These are phyloP conservation scores for Porodaedalea pini DNA, from an alignment of 1,284 basidiomycete species.

Conservation along the genomic window DNA sequence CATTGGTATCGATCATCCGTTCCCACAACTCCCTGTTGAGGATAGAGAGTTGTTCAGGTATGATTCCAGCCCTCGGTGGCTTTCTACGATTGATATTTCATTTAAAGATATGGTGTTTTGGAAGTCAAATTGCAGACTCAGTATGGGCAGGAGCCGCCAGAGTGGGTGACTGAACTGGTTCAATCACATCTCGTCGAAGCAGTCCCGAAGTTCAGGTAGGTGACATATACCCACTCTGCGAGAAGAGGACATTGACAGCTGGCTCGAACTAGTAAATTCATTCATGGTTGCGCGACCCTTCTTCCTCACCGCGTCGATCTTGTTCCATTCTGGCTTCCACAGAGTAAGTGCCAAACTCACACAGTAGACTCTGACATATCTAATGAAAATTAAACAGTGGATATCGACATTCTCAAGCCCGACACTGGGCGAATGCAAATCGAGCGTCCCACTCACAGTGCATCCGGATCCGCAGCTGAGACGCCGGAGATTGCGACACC, in stretches of 20 bases:
- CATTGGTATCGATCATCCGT: conserved; percentile 91
- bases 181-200: conserved; percentile 92
- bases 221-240: background rate
- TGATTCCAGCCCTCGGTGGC: background rate
- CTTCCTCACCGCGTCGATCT: conserved; percentile 93
- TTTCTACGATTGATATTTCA: background rate
- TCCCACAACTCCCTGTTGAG: conserved; percentile 70
- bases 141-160: conserved; percentile 91
- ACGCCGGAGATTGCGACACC: conserved; percentile 50
- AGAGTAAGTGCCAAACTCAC: conserved; percentile 54
- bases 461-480: conserved; percentile 40
- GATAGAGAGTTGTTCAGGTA: conserved; percentile 94
- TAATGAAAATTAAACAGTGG: conserved; percentile 54
- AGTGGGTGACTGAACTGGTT: conserved; percentile 95
- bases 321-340: conserved; percentile 98
- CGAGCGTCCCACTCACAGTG: conserved; percentile 60
- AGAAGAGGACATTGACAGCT: conserved; percentile 18
- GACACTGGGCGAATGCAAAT: conserved; percentile 74
- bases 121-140: conserved; percentile 99
- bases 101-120: conserved; percentile 73
- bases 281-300: conserved; percentile 94
- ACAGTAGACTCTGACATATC: background rate
- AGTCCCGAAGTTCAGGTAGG: conserved; percentile 84
- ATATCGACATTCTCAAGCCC: conserved; percentile 89
- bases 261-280: conserved; percentile 75